Evolutionary conservation across 805 yeast species (phyloP), one percentile per base, ranked within the genome.

Genomic region (Hemisphaericaspora nanyangensis): DNA sequence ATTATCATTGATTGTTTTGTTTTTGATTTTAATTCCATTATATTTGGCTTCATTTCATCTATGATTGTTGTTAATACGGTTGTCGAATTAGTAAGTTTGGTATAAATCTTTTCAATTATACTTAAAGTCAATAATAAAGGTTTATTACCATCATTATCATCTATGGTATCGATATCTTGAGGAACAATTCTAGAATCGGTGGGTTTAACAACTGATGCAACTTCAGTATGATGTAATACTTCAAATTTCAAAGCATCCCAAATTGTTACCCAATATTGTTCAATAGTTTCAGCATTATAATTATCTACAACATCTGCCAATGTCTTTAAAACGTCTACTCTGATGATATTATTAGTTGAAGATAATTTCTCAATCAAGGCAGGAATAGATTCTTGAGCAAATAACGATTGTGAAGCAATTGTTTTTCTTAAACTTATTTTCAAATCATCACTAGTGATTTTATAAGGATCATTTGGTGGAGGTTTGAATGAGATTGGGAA

Each of bases 401-500:
- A 85, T 4, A 69, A 48, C 2, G 79, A 58, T 37, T 77, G 79
- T 12, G 88, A 68, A 2, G 86, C 68, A 31, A 88, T 69, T 3
- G 90, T 82, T 1, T 52, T 49, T 48, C 90, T 70, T 39, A 93
- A 65, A 6, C 76, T 71, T 8, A 51, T 31, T 54, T 86, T 87
- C 48, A 95, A 68, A 38, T 88, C 85, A 1, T 72, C 76, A 1
- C 88, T 77, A 0, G 95, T 79, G 47, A 88, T 85, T 45, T 81
- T 79, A 56, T 89, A 88, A 0, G 93, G 90, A 51, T 91, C 96
- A 57, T 86, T 86, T 34, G 80, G 77, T 3, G 98, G 96, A 1
- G 98, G 96, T 42, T 80, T 81, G 63, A 95, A 93, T 1, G 96
- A 85, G 31, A 93, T 90, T 10, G 99, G 99, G 65, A 91, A 93